Evolutionary conservation across 768 basidiomycete species (phyloP).

Genomic region (Serendipita indica): DNA sequence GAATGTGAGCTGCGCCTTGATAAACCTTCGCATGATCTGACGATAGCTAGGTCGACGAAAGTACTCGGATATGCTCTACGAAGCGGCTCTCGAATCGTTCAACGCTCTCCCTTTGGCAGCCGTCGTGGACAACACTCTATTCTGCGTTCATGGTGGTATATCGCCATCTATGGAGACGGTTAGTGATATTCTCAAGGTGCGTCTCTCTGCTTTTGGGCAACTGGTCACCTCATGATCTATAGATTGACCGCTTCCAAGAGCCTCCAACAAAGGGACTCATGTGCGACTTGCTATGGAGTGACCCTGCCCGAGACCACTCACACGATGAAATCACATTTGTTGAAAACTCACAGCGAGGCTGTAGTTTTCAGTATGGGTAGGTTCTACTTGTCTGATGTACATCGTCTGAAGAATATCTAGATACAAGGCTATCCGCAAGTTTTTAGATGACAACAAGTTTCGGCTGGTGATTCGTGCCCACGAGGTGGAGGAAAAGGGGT

Average conservation of each 20-base stretch:
- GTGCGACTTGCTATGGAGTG: conserved; percentile 93
- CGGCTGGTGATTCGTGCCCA: conserved; percentile 93
- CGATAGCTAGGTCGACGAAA: conserved; percentile 61
- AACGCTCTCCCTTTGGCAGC: conserved; percentile 81
- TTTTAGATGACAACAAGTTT: conserved; percentile 81
- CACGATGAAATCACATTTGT: conserved; percentile 2
- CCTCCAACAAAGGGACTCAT: conserved; percentile 84
- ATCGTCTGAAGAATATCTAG: conserved; percentile 23
- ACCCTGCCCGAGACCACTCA: conserved; percentile 34
- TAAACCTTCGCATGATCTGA: neutral
- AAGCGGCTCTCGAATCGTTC: conserved; percentile 84
- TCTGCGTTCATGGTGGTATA: conserved; percentile 94
- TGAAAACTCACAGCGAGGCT: conserved; percentile 2
- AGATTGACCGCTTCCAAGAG: conserved; percentile 89
- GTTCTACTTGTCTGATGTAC: neutral
- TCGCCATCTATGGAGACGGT: conserved; percentile 74
- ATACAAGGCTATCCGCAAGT: conserved; percentile 82
- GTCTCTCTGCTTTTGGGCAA: neutral
- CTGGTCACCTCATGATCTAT: neutral
- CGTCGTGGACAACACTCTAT: conserved; percentile 86
- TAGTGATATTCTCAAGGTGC: conserved; percentile 52
- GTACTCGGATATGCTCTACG: conserved; percentile 76
- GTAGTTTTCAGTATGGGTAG: conserved; percentile 3
- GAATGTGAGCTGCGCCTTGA: conserved; percentile 52
- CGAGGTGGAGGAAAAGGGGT: conserved; percentile 96